Evolutionary conservation across 495 filamentous ascomycete genomes (phyloP).

Genomic region (Chaetomium tenue): DNA sequence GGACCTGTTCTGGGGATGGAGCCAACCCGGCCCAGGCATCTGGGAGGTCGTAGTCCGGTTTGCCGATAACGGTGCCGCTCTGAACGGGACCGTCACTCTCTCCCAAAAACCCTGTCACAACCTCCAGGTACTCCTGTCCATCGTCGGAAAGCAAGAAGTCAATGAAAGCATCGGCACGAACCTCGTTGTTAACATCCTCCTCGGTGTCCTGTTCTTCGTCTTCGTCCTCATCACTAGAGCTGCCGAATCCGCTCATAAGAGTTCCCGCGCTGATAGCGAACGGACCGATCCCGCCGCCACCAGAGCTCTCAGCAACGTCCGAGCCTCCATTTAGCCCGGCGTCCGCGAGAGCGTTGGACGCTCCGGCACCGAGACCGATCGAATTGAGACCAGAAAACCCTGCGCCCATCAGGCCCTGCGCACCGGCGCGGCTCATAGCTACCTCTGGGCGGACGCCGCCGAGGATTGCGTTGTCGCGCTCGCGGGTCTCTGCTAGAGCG

Average conservation of each 20-base stretch:
- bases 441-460: constrained; percentile 92
- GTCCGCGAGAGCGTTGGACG: constrained; percentile 70
- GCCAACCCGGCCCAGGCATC: constrained; percentile 1
- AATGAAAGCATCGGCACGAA: constrained; percentile 37
- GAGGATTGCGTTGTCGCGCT: constrained; percentile 97
- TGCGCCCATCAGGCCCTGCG: constrained; percentile 37
- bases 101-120: not conserved
- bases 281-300: constrained; percentile 61
- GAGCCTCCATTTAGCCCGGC: constrained; percentile 71
- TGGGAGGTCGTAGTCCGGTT: constrained; percentile 6
- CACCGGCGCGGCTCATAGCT: constrained; percentile 51
- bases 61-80: not conserved
- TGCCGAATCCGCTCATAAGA: constrained; percentile 90
- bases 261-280: constrained; percentile 67
- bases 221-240: constrained; percentile 93
- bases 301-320: constrained; percentile 67
- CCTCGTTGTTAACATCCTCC: constrained; percentile 57
- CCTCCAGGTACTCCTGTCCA: constrained; percentile 6
- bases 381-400: constrained; percentile 48
- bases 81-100: not conserved
- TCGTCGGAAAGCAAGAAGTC: constrained; percentile 2
- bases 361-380: constrained; percentile 46
- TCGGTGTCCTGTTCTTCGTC: constrained; percentile 91
- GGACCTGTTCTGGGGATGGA: not conserved
- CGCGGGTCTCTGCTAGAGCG: constrained; percentile 86